phyloP scores from a whole-genome alignment of 495 filamentous ascomycete species.

The Aspergillus saccharolyticus region DNA sequence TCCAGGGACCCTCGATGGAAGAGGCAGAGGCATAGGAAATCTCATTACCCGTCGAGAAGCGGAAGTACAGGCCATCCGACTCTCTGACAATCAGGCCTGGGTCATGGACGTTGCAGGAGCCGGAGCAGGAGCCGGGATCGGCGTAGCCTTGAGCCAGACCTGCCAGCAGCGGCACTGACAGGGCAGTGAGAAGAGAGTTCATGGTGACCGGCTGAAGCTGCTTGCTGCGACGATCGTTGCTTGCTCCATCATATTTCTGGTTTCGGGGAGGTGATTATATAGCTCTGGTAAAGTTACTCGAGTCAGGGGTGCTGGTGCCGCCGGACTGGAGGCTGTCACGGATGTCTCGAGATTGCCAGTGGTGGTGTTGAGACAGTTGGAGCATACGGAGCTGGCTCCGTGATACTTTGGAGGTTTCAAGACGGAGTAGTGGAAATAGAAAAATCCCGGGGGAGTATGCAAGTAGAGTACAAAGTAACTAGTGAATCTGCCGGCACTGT shows the following conservation, averaged over 20 bases:
- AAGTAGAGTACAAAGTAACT: neutral
- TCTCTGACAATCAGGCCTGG: slow-evolving; percentile 57
- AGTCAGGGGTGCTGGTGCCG: neutral
- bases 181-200: neutral
- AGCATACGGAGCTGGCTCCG: neutral
- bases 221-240: neutral
- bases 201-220: neutral
- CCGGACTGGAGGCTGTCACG: neutral
- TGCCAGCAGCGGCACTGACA: slow-evolving; percentile 4
- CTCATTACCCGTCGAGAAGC: slow-evolving; percentile 63
- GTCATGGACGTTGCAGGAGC: slow-evolving; percentile 60
- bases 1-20: slow-evolving; percentile 63
- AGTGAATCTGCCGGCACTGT: neutral
- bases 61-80: slow-evolving; percentile 64
- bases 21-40: slow-evolving; percentile 60
- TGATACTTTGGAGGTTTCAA: slow-evolving; percentile 1
- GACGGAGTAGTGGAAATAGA: neutral
- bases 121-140: slow-evolving; percentile 54
- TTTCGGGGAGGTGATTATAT: neutral
- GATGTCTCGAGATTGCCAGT: no score
- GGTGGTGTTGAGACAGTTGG: neutral
- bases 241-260: neutral
- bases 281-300: neutral
- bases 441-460: neutral
- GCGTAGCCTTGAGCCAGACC: slow-evolving; percentile 40